phyloP scores from a whole-genome alignment of 2,329 filamentous ascomycete species.

The Alternaria sp. region DNA sequence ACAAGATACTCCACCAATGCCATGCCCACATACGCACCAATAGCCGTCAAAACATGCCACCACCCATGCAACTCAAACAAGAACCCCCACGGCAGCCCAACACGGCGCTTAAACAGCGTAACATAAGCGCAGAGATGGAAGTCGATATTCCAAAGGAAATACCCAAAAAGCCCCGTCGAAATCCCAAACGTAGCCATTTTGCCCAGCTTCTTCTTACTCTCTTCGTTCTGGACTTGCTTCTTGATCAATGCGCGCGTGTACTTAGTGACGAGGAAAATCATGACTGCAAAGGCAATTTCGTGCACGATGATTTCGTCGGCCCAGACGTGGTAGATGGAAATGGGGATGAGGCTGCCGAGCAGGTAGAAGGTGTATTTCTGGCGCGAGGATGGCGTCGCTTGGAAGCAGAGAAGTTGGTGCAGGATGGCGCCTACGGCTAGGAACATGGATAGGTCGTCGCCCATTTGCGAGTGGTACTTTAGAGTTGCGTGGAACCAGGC shows the following conservation, averaged over 20 bases:
- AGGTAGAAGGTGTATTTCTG: conserved; percentile 39
- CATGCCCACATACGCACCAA: conserved; percentile 59
- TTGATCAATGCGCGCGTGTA: conserved; percentile 42
- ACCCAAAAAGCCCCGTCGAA: conserved; percentile 59
- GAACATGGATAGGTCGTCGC: conserved; percentile 68
- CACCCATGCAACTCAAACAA: conserved; percentile 68
- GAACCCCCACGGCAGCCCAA: conserved; percentile 66
- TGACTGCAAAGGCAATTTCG: conserved; percentile 53
- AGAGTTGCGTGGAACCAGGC: conserved; percentile 56
- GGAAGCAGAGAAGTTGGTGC: conserved; percentile 59
- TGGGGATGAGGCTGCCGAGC: conserved; percentile 42
- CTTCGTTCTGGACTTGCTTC: conserved; percentile 36
- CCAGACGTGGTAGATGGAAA: conserved; percentile 50
- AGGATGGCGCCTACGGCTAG: conserved; percentile 62
- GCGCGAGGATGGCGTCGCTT: conserved; percentile 37
- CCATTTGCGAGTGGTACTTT: conserved; percentile 59
- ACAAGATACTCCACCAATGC: conserved; percentile 50
- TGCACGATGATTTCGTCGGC: conserved; percentile 52
- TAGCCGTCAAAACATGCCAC: conserved; percentile 70
- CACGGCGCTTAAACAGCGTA: conserved; percentile 53
- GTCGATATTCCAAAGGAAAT: conserved; percentile 66
- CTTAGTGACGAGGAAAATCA: conserved; percentile 53
- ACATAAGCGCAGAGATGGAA: conserved; percentile 62
- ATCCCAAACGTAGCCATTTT: conserved; percentile 42
- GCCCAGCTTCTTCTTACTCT: conserved; percentile 32